These are phyloP conservation scores for Phycomyces nitens DNA, from an alignment of 192 early-diverging fungal genomes.

Conservation along the genomic window DNA sequence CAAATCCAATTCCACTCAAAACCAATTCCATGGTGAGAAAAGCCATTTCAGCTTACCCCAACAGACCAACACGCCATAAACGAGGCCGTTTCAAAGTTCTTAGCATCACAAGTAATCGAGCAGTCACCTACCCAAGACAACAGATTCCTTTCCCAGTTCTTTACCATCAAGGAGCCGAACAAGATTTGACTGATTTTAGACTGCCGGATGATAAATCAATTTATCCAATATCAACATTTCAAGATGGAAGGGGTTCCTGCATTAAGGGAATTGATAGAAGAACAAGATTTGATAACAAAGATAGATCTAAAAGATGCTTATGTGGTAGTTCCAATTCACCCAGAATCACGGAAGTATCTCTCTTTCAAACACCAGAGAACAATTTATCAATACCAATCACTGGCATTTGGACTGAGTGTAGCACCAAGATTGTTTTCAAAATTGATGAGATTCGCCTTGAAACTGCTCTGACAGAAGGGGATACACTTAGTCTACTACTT, in stretches of 20 bases:
- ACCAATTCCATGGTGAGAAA: no score
- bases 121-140: no score
- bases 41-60: no score
- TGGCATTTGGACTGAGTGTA: slow-evolving; percentile 1
- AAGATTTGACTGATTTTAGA: no score
- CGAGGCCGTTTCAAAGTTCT: no score
- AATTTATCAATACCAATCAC: slow-evolving; percentile 9
- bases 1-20: not conserved
- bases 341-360: not conserved
- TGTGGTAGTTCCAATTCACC: slow-evolving; percentile 1
- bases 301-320: no score
- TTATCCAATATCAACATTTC: slow-evolving; percentile 6
- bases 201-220: slow-evolving; percentile 5
- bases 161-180: no score
- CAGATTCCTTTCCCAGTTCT: no score
- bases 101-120: no score
- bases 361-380: not conserved
- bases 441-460: not conserved
- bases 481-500: slow-evolving; percentile 6
- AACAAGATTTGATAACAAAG: slow-evolving; percentile 11
- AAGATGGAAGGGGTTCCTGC: slow-evolving; percentile 22
- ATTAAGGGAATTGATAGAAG: slow-evolving; percentile 9
- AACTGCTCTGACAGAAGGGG: slow-evolving; percentile 1
- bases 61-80: no score
- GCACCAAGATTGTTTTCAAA: slow-evolving; percentile 9